Evolutionary conservation across 1,284 basidiomycete genomes (phyloP), one percentile per base, ranked within the genome.

Genomic region (Thelephora terrestris): DNA sequence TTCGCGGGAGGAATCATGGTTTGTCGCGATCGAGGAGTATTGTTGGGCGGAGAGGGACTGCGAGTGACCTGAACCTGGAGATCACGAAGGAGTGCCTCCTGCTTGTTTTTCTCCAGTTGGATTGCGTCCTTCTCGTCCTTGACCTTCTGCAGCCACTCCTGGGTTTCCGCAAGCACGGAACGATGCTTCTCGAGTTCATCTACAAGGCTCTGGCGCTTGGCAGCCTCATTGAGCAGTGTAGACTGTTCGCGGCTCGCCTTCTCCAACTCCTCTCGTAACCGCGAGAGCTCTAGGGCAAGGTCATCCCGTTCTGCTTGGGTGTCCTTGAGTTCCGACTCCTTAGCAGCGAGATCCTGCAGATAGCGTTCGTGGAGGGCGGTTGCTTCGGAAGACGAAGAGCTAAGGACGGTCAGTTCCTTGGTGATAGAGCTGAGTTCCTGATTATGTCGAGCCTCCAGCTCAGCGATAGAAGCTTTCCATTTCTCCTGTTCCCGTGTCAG

Each of bases 121-220:
- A 91, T 70, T 12, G 59, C 72, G 59, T 91, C 89, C 61, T 85
- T 85, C 65, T 91, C 86, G 17, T 89, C 85, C 67, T 83, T 82
- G 55, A 81, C 78, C 47, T 75, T 76, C 59, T 85, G 83, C 21
- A 91, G 66, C 56, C 76, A 82, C 51, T 81, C 76, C 57, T 90
- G 88, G 59, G 84, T 66, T 55, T 89, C 85, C 29, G 78, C 79
- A 18, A 92, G 71, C 42, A 79, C 69, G 16, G 79, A 81, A 36
- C 85, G 83, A 62, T 89, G 82, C 36, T 72, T 76, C 55, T 91
- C 86, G 24, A 92, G 69, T 58, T 93, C 86, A 23, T 75, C 70
- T 9, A 77, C 75, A 39, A 88, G 70, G 12, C 81, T 81, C 56
- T 86, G 76, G 23, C 79, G 81, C 55, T 85, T 81, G 4, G 82